Base-by-base conservation (phyloP, 768 basidiomycete species). In the Termitomyces sp. region DNA sequence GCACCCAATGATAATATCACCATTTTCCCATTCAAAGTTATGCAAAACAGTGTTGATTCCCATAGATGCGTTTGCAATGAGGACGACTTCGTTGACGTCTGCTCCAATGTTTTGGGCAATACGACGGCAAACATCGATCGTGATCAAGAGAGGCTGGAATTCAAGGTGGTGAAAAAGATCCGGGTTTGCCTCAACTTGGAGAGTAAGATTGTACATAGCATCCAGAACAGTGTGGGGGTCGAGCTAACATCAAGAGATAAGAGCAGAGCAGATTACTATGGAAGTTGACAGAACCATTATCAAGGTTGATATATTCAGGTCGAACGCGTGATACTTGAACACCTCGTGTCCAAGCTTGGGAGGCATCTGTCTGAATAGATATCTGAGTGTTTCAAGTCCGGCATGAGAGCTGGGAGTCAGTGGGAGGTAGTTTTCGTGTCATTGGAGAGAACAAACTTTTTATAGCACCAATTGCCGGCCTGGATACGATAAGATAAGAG, bases 1-100 rank as follows among this genome's bases (percentile, higher is more conserved):
- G 88, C 88, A 81, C 2, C 73, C 72, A 38, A 91, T 69, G 55
- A 92, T 74, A 22, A 88, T 74, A 70, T 92, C 91, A 2, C 82
- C 83, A 59, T 78, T 68, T 33, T 79, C 70, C 88, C 86, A 90
- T 49, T 78, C 73, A 28, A 92, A 75, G 66, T 90, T 90, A 50
- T 77, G 72, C 51, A 89, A 67, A 45, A 91, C 74, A 9, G 84
- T 90, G 60, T 84, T 83, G 44, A 91, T 66, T 1, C 84, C 87
- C 64, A 79, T 77, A 0, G 84, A 82, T 0, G 85, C 78, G 66
- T 88, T 89, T 0, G 80, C 73, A 1, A 85, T 79, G 18, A 83
- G 66, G 52, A 86, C 84, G 16, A 80, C 75, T 32, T 82, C 77
- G 12, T 85, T 82, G 13, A 67, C 59, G 0, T 75, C 65, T 5